A percentile compares a stretch with the other conserved stretches of the same genome.
phyloP scores from a whole-genome alignment of 192 early-diverging fungal species.

The Podila minutissima region DNA sequence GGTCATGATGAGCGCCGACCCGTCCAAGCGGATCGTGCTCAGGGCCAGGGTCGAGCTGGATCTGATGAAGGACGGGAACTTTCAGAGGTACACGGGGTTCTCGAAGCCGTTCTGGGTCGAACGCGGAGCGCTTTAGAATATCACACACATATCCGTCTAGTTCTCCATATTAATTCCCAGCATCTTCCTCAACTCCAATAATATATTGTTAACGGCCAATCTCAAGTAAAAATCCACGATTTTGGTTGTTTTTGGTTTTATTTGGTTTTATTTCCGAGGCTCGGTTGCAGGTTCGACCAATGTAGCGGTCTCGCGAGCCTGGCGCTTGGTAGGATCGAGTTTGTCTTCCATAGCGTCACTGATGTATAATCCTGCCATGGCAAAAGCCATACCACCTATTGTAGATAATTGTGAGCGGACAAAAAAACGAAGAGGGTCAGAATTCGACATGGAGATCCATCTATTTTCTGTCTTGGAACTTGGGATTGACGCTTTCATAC shows the following conservation, averaged over 20 bases:
- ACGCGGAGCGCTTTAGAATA: constrained; percentile 30
- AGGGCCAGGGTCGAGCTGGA: constrained; percentile 34
- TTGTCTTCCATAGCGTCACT: constrained; percentile 42
- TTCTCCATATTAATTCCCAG: not conserved
- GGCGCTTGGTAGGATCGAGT: constrained; percentile 18
- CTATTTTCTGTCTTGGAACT: not conserved
- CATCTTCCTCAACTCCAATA: not conserved
- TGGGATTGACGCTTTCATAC: constrained; percentile 3
- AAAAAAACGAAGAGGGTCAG: not conserved
- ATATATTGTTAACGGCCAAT: too few species aligned
- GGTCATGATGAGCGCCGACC: constrained; percentile 22
- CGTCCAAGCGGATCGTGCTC: constrained; percentile 17
- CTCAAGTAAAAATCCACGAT: too few species aligned
- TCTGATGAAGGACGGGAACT: constrained; percentile 25
- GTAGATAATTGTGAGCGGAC: not conserved
- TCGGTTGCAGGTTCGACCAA: not conserved
- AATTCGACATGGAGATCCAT: too few species aligned
- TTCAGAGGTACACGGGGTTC: constrained; percentile 31
- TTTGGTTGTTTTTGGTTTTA: too few species aligned
- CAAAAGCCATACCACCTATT: constrained; percentile 45
- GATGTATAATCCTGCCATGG: constrained; percentile 36
- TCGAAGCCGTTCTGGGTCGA: constrained; percentile 40
- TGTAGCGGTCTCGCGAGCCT: not conserved
- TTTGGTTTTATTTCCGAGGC: constrained; percentile 1
- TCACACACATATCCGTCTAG: not conserved